A percentile compares a stretch with the other conserved stretches of the same genome.
Evolutionary conservation across 1,284 basidiomycete species (phyloP).

Genomic region (Malassezia sympodialis): DNA sequence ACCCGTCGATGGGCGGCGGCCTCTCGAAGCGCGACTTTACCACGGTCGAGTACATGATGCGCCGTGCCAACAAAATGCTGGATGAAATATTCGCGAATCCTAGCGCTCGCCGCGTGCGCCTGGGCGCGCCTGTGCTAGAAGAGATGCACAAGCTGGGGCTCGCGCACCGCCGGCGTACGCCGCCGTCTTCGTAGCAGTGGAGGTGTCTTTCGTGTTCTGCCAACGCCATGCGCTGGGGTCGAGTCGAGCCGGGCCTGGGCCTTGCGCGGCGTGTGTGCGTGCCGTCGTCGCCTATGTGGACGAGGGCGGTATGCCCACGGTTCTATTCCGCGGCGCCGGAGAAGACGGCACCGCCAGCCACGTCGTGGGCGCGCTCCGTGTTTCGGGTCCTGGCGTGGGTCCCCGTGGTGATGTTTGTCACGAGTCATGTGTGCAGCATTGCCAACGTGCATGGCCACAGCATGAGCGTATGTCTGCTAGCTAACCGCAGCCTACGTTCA

Average conservation of each 20-base stretch:
- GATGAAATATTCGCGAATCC: slow-evolving; percentile 35
- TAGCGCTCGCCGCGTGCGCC: slow-evolving; percentile 32
- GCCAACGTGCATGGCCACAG: slow-evolving; percentile 51
- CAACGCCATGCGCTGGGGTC: neutral
- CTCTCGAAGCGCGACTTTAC: slow-evolving; percentile 36
- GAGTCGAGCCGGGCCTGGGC: neutral
- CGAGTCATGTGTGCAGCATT: slow-evolving; percentile 50
- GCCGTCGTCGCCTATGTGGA: neutral
- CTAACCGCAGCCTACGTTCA: slow-evolving; percentile 41
- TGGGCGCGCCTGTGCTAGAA: slow-evolving; percentile 16
- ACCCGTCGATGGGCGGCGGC: slow-evolving; percentile 39
- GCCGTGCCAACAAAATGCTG: slow-evolving; percentile 30
- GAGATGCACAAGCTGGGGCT: slow-evolving; percentile 14
- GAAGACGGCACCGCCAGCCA: neutral
- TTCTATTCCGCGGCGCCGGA: neutral
- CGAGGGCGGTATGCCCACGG: neutral
- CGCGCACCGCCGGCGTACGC: neutral
- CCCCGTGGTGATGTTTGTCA: slow-evolving; percentile 52
- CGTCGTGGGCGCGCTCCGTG: neutral
- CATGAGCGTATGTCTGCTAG: slow-evolving; percentile 19
- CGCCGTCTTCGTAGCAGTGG: neutral
- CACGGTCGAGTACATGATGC: slow-evolving; percentile 44
- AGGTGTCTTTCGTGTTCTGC: neutral
- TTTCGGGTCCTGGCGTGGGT: slow-evolving; percentile 50
- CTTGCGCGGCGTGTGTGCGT: neutral